A percentile compares a stretch with the other conserved stretches of the same genome.
These are phyloP conservation scores for Cystofilobasidium bisporidii DNA, from an alignment of 768 basidiomycete genomes.

Conservation along the genomic window DNA sequence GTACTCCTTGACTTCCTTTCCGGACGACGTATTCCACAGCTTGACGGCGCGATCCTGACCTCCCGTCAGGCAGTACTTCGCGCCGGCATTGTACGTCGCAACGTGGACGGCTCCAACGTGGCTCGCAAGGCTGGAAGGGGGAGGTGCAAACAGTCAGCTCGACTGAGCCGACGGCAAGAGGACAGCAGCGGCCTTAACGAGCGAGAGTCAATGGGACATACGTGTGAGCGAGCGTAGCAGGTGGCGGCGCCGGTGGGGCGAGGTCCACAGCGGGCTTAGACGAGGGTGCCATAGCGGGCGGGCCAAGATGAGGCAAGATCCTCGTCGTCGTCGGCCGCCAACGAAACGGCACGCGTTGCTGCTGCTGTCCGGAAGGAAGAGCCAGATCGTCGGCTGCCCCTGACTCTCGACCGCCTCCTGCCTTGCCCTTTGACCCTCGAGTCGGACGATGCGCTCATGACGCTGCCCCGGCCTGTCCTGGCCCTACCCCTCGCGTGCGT, in stretches of 20 bases:
- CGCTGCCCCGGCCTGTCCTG: neutral
- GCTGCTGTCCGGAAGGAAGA: no score
- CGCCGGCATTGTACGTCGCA: conserved; percentile 83
- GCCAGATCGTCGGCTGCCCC: no score
- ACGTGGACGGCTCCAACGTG: conserved; percentile 70
- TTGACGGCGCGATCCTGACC: conserved; percentile 82
- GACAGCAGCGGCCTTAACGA: no score
- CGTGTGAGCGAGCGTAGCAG: conserved; percentile 16
- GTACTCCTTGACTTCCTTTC: conserved; percentile 84
- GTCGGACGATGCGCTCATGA: neutral
- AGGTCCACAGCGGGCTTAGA: neutral
- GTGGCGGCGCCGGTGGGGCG: neutral
- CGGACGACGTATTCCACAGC: conserved; percentile 79
- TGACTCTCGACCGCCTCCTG: no score
- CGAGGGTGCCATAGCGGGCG: no score
- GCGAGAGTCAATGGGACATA: no score
- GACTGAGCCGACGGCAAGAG: no score
- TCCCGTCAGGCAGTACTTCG: conserved; percentile 84
- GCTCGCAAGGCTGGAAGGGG: conserved; percentile 32
- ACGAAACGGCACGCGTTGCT: no score
- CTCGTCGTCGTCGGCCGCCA: no score
- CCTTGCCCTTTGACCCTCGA: neutral
- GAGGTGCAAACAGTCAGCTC: conserved; percentile 2
- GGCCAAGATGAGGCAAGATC: no score
- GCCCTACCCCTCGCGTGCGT: neutral